phyloP scores from a whole-genome alignment of 2,329 filamentous ascomycete genomes.

The Diaporthe citrichinensis region DNA sequence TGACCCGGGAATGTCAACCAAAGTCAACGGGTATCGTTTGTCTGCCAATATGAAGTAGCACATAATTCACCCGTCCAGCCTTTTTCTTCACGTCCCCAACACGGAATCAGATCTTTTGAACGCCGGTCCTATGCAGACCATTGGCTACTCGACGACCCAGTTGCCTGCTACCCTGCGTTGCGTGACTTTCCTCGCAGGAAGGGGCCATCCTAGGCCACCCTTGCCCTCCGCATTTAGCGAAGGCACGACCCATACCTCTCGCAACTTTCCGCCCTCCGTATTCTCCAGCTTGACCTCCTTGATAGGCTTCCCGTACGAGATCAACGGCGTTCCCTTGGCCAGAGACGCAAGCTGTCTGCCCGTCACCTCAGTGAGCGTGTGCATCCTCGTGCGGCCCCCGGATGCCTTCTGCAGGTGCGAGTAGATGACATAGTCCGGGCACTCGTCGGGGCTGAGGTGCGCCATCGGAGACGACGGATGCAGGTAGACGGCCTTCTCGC shows the following conservation, averaged over 20 bases:
- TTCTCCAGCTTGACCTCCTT: constrained; percentile 75
- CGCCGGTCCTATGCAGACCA: neutral
- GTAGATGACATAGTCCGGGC: constrained; percentile 91
- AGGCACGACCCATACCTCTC: constrained; percentile 88
- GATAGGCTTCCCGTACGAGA: constrained; percentile 91
- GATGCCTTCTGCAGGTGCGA: constrained; percentile 81
- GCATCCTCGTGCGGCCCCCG: constrained; percentile 81
- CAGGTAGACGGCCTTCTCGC: constrained; percentile 83
- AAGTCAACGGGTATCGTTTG: neutral
- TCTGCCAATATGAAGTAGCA: neutral
- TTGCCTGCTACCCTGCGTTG: constrained; percentile 81
- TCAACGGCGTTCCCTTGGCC: constrained; percentile 86
- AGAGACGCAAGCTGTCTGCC: constrained; percentile 82
- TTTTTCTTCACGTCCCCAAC: neutral
- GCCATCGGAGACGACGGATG: constrained; percentile 89
- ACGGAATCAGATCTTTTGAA: neutral
- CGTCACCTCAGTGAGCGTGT: constrained; percentile 84
- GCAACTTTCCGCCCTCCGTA: constrained; percentile 56
- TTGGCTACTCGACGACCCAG: constrained; percentile 76
- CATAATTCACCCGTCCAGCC: neutral
- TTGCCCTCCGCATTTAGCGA: constrained; percentile 78
- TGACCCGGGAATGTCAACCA: neutral
- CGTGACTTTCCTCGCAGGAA: constrained; percentile 86
- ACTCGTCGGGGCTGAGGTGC: constrained; percentile 76
- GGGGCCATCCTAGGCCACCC: constrained; percentile 82